phyloP scores from a whole-genome alignment of 306 rosid genomes.

The Rubus idaeus region DNA sequence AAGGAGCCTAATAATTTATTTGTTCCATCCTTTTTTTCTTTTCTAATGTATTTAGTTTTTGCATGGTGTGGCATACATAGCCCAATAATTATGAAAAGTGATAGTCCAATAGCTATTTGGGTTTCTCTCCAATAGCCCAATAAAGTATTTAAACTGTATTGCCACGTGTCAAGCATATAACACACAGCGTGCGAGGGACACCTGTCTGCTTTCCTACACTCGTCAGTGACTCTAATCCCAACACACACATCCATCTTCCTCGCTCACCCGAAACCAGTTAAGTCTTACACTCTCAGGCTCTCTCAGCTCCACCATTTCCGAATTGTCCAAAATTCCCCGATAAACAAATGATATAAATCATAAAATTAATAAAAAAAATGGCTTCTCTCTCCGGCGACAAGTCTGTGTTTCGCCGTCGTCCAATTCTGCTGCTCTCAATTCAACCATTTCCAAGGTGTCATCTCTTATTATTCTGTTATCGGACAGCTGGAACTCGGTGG shows the following conservation, averaged over 20 bases:
- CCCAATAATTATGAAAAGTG: neutral
- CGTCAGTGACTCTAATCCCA: neutral
- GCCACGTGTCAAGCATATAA: neutral
- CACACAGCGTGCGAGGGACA: neutral
- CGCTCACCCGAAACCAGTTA: neutral
- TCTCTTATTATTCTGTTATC: constrained; percentile 21
- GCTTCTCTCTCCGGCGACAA: constrained; percentile 15
- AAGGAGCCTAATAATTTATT: too few relatives aligned
- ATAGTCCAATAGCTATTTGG: neutral
- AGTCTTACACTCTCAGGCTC: too few relatives aligned
- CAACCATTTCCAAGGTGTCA: constrained; percentile 23
- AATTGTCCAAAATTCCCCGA: neutral
- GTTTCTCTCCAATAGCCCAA: neutral
- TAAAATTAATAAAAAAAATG: constrained; percentile 13
- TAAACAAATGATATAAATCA: neutral
- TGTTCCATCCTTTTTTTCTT: neutral
- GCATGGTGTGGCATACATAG: too few relatives aligned
- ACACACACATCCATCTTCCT: neutral
- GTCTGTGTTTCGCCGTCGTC: constrained; percentile 22
- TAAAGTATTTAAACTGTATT: neutral
- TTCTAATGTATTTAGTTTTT: too few relatives aligned
- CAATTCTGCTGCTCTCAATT: constrained; percentile 17
- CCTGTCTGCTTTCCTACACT: neutral
- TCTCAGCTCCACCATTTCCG: constrained; percentile 10
- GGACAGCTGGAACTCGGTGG: constrained; percentile 32